Percentiles rank a stretch among this genome's conserved stretches.
Conservation (phyloP, 2,329 filamentous ascomycete species). For the Penicillium thymicola region DNA sequence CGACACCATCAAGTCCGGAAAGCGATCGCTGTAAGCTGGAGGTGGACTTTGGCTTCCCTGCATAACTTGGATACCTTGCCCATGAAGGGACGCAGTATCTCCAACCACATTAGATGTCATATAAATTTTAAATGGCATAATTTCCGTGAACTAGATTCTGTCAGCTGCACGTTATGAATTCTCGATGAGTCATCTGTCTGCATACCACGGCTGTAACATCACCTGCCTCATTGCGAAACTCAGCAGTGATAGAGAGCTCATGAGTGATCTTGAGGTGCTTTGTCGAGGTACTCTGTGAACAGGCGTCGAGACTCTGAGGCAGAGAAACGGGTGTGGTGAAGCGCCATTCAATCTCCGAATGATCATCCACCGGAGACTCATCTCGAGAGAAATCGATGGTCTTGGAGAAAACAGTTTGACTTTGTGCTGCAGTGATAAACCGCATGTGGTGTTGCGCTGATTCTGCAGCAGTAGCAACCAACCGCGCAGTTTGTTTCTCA, state of each 20-base stretch:
- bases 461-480: conserved; percentile 18
- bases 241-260: neutral
- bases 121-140: conserved; percentile 3
- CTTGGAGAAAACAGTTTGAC: conserved; percentile 6
- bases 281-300: conserved; percentile 4
- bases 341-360: conserved; percentile 3
- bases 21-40: neutral
- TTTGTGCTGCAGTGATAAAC: conserved; percentile 11
- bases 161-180: neutral
- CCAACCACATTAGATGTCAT: neutral
- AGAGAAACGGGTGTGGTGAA: neutral
- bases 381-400: neutral
- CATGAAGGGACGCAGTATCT: neutral
- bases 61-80: neutral
- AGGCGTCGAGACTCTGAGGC: neutral
- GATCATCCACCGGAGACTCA: neutral
- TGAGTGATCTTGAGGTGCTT: conserved; percentile 4
- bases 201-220: neutral
- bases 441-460: conserved; percentile 11
- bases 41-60: neutral
- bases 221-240: neutral
- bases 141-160: neutral
- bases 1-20: neutral
- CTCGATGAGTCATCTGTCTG: no score
- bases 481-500: conserved; percentile 16